Percentiles rank a stretch among this genome's conserved stretches.
phyloP scores from a whole-genome alignment of 768 basidiomycete genomes.

The Lentinula aciculospora region DNA sequence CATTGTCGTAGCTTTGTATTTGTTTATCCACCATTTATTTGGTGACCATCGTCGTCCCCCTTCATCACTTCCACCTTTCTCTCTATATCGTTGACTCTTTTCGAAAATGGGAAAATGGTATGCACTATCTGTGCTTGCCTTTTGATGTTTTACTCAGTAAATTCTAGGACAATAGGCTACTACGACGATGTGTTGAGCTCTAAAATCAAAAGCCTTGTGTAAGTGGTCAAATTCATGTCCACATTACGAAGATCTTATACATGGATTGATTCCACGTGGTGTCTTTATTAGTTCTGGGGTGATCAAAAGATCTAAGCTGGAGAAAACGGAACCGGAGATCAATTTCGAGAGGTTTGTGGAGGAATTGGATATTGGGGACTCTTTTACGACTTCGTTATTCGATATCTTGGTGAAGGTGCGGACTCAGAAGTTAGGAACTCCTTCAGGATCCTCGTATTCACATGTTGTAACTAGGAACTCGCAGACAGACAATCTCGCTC shows the following conservation, averaged over 20 bases:
- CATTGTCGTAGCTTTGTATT: not conserved
- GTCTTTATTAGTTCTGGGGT: slow-evolving; percentile 48
- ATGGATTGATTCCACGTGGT: slow-evolving; percentile 3
- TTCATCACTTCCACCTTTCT: not conserved
- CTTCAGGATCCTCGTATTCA: not conserved
- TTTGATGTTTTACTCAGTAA: not conserved
- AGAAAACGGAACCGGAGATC: slow-evolving; percentile 58
- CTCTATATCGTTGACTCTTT: not conserved
- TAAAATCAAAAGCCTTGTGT: slow-evolving; percentile 79
- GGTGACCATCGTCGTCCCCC: not conserved
- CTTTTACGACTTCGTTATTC: slow-evolving; percentile 70
- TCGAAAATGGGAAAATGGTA: slow-evolving; percentile 68
- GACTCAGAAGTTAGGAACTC: not conserved
- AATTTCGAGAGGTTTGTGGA: slow-evolving; percentile 73
- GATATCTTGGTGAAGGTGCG: slow-evolving; percentile 77
- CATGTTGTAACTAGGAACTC: slow-evolving; percentile 47
- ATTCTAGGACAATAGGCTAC: slow-evolving; percentile 60
- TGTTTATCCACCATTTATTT: not conserved
- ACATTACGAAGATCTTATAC: slow-evolving; percentile 1
- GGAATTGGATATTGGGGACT: slow-evolving; percentile 73
- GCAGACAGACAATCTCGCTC: slow-evolving; percentile 64
- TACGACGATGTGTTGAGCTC: slow-evolving; percentile 67
- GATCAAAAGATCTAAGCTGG: slow-evolving; percentile 61
- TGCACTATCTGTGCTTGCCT: slow-evolving; percentile 14
- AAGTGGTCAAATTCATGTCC: slow-evolving; percentile 24